Evolutionary conservation across 257 asterid species (phyloP).

Genomic region (Primulina tabacum): DNA sequence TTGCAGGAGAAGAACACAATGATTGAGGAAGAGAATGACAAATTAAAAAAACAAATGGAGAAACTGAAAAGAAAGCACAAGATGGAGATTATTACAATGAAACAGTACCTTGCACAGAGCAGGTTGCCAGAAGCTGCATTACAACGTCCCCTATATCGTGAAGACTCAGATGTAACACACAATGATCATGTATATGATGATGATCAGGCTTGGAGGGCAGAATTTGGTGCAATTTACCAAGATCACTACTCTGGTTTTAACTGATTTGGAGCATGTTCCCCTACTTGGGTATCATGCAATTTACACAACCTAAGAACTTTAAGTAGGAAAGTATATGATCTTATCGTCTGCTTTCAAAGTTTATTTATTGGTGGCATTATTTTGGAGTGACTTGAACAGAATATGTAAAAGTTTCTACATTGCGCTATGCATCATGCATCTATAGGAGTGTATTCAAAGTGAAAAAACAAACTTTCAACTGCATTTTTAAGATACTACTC

Average conservation of each 20-base stretch:
- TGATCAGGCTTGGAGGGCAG: conserved; percentile 98
- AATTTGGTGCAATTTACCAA: conserved; percentile 94
- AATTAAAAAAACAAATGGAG: conserved; percentile 68
- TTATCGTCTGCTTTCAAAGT: conserved; percentile 2
- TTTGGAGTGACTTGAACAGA: background rate
- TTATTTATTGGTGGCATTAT: conserved; percentile 18
- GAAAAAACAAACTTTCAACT: too few relatives aligned
- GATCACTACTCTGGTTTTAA: conserved; percentile 45
- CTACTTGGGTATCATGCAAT: conserved; percentile 37
- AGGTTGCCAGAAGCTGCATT: conserved; percentile 89
- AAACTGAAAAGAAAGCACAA: conserved; percentile 87
- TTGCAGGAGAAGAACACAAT: conserved; percentile 56
- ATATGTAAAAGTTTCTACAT: too few relatives aligned
- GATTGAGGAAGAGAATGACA: conserved; percentile 75
- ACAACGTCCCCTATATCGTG: conserved; percentile 42
- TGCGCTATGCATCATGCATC: too few relatives aligned
- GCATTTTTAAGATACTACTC: too few relatives aligned
- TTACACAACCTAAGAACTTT: background rate
- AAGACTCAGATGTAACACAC: conserved; percentile 46
- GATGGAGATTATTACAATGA: conserved; percentile 96
- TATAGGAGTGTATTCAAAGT: too few relatives aligned
- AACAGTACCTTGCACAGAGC: conserved; percentile 89
- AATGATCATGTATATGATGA: conserved; percentile 34
- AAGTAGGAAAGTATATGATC: background rate
- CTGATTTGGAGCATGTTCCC: conserved; percentile 16